Evolutionary conservation across 1,139 yeast species (phyloP).

Genomic region (Oligophagozyma castellii): DNA sequence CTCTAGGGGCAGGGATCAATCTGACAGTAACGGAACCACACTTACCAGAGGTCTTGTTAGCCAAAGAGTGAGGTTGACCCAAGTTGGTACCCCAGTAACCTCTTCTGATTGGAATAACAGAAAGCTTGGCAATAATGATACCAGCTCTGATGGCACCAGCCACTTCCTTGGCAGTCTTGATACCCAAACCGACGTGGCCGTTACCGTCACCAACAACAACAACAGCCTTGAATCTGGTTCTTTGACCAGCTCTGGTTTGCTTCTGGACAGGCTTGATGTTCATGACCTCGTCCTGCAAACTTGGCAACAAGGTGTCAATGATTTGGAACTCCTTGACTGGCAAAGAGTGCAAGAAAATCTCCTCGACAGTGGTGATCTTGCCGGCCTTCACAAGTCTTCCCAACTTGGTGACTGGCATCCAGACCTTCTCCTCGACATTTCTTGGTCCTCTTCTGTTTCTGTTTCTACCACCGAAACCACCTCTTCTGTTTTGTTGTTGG

Average conservation of each 20-base stretch:
- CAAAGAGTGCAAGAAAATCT: conserved; percentile 97
- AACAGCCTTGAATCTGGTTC: conserved; percentile 99
- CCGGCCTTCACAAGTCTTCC: conserved; percentile 99
- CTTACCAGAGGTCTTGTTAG: conserved; percentile 97
- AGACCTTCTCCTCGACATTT: conserved; percentile 92
- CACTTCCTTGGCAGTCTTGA: conserved; percentile 99
- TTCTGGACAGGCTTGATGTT: conserved; percentile 99
- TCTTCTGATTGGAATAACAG: conserved; percentile 99
- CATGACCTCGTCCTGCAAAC: conserved; percentile 97
- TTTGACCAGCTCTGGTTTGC: conserved; percentile 99
- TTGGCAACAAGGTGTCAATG: conserved; percentile 93
- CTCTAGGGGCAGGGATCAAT: conserved; percentile 99
- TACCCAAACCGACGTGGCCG: conserved; percentile 99
- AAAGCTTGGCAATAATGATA: conserved; percentile 95
- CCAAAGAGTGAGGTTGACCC: conserved; percentile 99
- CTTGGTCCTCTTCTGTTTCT: conserved; percentile 56
- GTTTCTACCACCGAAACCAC: conserved; percentile 57
- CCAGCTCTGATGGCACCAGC: conserved; percentile 99
- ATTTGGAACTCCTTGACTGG: conserved; percentile 99
- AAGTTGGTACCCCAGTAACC: conserved; percentile 99
- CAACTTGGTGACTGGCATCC: conserved; percentile 99
- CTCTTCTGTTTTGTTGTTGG: conserved; percentile 37
- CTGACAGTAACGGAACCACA: conserved; percentile 98
- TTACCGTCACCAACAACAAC: conserved; percentile 98
- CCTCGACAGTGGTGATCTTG: conserved; percentile 92